Percentiles rank a stretch among this genome's conserved stretches.
Conservation (phyloP, 768 basidiomycete genomes). For the Mrakia hoshinonis region DNA sequence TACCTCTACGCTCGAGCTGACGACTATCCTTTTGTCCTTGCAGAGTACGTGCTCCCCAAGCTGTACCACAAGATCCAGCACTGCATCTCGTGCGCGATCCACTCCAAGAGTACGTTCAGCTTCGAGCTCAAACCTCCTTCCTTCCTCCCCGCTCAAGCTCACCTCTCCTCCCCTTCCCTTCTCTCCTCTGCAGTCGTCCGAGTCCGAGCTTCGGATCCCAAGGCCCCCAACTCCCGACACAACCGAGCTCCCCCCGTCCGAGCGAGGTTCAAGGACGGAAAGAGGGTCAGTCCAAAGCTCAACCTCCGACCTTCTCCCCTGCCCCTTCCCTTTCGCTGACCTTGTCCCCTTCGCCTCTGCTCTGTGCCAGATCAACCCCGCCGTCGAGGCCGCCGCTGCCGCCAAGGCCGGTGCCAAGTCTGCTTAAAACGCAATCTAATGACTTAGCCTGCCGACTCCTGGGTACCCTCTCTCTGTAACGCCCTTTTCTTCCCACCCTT, state of each 20-base stretch:
- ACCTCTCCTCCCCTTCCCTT: neutral
- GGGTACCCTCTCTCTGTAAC: neutral
- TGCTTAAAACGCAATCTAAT: neutral
- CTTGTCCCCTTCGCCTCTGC: neutral
- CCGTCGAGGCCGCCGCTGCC: slow-evolving; percentile 82
- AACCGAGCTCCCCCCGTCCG: slow-evolving; percentile 97
- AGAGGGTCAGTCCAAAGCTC: slow-evolving; percentile 36
- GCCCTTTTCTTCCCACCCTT: neutral
- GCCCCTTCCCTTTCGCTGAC: slow-evolving; percentile 13
- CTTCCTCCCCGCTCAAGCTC: neutral
- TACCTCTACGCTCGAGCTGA: neutral
- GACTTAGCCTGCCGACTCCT: neutral
- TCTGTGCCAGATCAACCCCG: slow-evolving; percentile 61
- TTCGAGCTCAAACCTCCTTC: neutral
- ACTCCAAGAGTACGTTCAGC: slow-evolving; percentile 77
- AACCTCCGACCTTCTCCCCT: slow-evolving; percentile 20
- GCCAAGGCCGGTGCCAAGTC: slow-evolving; percentile 6
- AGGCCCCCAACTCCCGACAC: slow-evolving; percentile 48
- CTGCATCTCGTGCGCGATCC: slow-evolving; percentile 98
- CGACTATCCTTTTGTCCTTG: neutral
- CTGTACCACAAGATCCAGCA: slow-evolving; percentile 97
- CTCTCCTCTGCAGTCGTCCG: slow-evolving; percentile 67
- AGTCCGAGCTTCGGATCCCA: slow-evolving; percentile 91
- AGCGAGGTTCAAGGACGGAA: slow-evolving; percentile 69
- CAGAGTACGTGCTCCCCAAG: slow-evolving; percentile 94